Base-by-base conservation (phyloP, 2,329 filamentous ascomycete species). In the Trichoderma asperellum region DNA sequence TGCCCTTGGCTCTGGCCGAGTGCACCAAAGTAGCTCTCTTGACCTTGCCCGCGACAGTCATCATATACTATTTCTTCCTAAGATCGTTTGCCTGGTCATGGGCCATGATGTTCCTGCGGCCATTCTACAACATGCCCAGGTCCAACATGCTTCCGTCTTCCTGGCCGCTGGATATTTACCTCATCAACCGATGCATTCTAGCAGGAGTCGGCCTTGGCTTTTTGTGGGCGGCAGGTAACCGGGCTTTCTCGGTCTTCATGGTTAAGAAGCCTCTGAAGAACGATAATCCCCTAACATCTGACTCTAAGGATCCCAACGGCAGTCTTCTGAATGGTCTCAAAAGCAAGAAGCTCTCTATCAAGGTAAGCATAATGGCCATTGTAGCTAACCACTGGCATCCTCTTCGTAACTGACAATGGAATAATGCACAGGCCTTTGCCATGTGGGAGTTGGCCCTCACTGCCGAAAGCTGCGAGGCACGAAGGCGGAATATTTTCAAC, bases 381-480 rank as follows among this genome's bases (percentile, higher is more conserved):
- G 43, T 2, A 35, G 21, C 27, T 0, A n/a, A 35, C 21, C n/a
- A 29, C 29, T 18, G 18, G 14, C 11, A 60, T 27, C 6, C 2
- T 47, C 11, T 24, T 18, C 7, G 29, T 49, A 14, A 6, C 63
- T 66, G 21, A 66, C 63, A 5, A 18, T 8, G 29, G 16, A 32
- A 34, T 27, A 27, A 64, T 70, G 92, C 86, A 43, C 70, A 92
- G 86, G 87, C 89, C 0, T 97, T 96, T 78, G 94, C 95, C 18
- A 91, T 97, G 79, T 97, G 94, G 94, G 95, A 98, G 77, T 83
- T 97, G 34, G 88, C 89, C 35, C 85, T 92, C 68, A 97, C 97
- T 73, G 90, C 92, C 47, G 87, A 91, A 68, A 86, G 88, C 66
- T 94, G 92, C 72, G 85, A 90, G 18, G 85, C 88, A n/a, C 89